Evolutionary conservation across 805 yeast species (phyloP), one percentile per base, ranked within the genome.

Genomic region (Martiniozyma abietophila): DNA sequence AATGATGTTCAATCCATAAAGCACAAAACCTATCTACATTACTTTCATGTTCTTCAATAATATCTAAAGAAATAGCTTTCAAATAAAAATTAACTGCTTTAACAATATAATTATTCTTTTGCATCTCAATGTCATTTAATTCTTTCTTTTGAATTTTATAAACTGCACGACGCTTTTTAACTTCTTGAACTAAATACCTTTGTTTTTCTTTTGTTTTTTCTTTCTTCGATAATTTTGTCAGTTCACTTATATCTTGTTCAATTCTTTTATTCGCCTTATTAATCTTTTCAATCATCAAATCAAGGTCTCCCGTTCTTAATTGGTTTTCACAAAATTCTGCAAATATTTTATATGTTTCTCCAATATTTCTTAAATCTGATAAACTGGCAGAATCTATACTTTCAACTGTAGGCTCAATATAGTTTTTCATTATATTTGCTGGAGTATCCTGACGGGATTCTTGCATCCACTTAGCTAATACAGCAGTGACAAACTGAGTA

Each of bases 21-120:
- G 88, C 80, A 53, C 88, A 79, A 41, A 88, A 79, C 36, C 82
- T 71, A 49, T 84, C 94, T 19, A 80, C 59, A 32, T 73, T 79
- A 39, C 70, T 72, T 31, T 70, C 74, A 34, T 66, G 69, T 39
- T 52, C 62, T 3, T 43, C 48, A 23, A 48, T 47, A 30, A 66
- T 70, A 19, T 34, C 38, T 14, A 60, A 53, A 2, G 64, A 51
- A n/a, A 81, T 55, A 11, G 80, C 62, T 27, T 60, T 64, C 34
- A 85, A 47, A 47, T 78, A 83, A 43, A 70, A 78, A 16, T 64
- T 66, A 11, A 78, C 59, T 0, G 94, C 72, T 22, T 70, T 66
- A 17, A 56, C 55, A 6, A 74, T 61, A 28, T 50, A 56, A 2
- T 49, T 54, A 18, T 58, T 54, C 31, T 59, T 61, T 32, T 59